Conservation (phyloP, 2,329 filamentous ascomycete species). For the Atkinsonella hypoxylon region DNA sequence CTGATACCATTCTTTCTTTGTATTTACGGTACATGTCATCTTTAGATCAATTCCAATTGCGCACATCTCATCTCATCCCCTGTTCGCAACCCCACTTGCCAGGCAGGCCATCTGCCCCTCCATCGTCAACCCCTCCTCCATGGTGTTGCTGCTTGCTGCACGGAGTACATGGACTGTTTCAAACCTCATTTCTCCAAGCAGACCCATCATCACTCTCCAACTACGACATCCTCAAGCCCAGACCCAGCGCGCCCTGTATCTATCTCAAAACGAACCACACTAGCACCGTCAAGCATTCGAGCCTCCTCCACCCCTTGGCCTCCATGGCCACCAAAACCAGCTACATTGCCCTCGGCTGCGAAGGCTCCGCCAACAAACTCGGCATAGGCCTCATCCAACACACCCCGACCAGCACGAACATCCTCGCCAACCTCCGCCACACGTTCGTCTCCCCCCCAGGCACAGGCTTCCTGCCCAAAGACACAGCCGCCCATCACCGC, state of each 20-base stretch:
- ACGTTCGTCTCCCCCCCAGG: constrained; percentile 88
- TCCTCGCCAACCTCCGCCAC: constrained; percentile 89
- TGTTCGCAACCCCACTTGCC: not conserved
- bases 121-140: not conserved
- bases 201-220: not conserved
- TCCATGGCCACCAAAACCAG: constrained; percentile 10
- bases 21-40: too few species aligned
- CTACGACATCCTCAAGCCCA: not conserved
- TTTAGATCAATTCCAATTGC: too few species aligned
- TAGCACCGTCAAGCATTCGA: too few species aligned
- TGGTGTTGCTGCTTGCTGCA: too few species aligned
- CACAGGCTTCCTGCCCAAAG: constrained; percentile 90
- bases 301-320: not conserved
- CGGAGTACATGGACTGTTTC: not conserved
- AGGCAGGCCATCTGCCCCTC: not conserved
- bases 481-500: constrained; percentile 88
- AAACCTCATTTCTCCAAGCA: not conserved
- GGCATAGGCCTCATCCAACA: constrained; percentile 88
- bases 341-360: constrained; percentile 49
- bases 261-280: too few species aligned
- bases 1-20: too few species aligned
- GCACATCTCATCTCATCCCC: not conserved
- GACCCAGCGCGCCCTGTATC: too few species aligned
- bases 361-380: constrained; percentile 96
- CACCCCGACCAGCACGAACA: constrained; percentile 40